These are phyloP conservation scores for Russula sp. DNA, from an alignment of 768 basidiomycete species.

Conservation along the genomic window DNA sequence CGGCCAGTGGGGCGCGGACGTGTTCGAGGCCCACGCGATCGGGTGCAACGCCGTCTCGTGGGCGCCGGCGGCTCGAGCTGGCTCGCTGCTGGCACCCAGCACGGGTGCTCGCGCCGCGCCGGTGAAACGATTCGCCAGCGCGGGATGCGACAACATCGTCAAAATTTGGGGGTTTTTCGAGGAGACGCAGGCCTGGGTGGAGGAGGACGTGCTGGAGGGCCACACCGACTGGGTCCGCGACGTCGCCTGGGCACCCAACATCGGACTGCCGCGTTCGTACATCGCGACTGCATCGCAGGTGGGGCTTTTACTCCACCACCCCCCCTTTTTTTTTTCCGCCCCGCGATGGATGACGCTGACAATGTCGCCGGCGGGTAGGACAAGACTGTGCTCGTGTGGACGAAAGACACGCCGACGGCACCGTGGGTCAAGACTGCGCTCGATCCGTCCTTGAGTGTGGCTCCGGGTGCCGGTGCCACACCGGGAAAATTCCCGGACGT, in stretches of 20 bases:
- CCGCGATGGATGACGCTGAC: background rate
- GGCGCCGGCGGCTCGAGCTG: constrained; percentile 88
- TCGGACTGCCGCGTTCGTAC: constrained; percentile 89
- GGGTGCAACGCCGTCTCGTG: constrained; percentile 97
- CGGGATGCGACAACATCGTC: constrained; percentile 94
- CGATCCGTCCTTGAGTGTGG: constrained; percentile 54
- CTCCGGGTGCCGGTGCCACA: constrained; percentile 39
- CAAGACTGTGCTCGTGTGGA: constrained; percentile 88
- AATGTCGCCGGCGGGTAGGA: constrained; percentile 38
- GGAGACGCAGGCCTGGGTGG: constrained; percentile 81
- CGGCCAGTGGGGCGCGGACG: constrained; percentile 91
- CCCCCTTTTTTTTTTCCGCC: background rate
- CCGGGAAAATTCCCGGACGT: constrained; percentile 91
- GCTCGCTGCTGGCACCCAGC: constrained; percentile 72
- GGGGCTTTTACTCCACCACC: constrained; percentile 21
- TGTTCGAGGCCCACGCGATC: constrained; percentile 93
- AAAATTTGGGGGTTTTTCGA: constrained; percentile 91
- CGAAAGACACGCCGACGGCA: constrained; percentile 67
- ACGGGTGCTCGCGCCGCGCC: constrained; percentile 38
- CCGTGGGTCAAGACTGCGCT: constrained; percentile 79
- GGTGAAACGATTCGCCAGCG: constrained; percentile 90
- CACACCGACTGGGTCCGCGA: constrained; percentile 98
- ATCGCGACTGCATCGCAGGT: constrained; percentile 94
- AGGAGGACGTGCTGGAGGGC: constrained; percentile 85
- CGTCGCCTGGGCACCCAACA: constrained; percentile 98